Conservation (phyloP, 2,329 filamentous ascomycete species). For the Didymosphaeria variabile region DNA sequence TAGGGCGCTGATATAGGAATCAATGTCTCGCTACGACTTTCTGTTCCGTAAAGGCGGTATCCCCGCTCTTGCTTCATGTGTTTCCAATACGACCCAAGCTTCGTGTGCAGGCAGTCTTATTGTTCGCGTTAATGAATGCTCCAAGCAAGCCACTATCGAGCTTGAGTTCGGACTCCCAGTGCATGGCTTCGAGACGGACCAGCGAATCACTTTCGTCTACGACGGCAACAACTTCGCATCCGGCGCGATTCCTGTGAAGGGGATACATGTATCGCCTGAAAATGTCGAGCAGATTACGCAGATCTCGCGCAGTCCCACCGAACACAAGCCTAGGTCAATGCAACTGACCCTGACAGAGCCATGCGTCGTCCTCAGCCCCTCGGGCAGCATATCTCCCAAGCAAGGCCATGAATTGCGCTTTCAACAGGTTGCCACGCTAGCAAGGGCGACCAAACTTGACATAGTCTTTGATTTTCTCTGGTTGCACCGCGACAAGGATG, state of each 20-base stretch:
- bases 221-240: constrained; percentile 6
- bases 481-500: not conserved
- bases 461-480: constrained; percentile 10
- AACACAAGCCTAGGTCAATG: not conserved
- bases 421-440: not conserved
- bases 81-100: not conserved
- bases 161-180: not conserved
- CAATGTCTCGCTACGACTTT: constrained; percentile 2
- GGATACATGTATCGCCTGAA: too few species aligned
- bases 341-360: not conserved
- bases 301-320: not conserved
- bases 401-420: not conserved
- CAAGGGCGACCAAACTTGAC: not conserved
- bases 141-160: constrained; percentile 1
- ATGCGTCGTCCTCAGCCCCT: constrained; percentile 1
- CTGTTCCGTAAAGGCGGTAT: constrained; percentile 8
- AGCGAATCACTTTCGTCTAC: constrained; percentile 8
- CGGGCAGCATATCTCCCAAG: not conserved
- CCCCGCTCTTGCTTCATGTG: constrained; percentile 3
- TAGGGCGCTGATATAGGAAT: constrained; percentile 2
- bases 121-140: constrained; percentile 1
- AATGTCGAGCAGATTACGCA: not conserved
- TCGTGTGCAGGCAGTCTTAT: not conserved
- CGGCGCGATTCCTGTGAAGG: not conserved
- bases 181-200: constrained; percentile 1